Base-by-base conservation (phyloP, 768 basidiomycete species). In the Suillus subaureus region DNA sequence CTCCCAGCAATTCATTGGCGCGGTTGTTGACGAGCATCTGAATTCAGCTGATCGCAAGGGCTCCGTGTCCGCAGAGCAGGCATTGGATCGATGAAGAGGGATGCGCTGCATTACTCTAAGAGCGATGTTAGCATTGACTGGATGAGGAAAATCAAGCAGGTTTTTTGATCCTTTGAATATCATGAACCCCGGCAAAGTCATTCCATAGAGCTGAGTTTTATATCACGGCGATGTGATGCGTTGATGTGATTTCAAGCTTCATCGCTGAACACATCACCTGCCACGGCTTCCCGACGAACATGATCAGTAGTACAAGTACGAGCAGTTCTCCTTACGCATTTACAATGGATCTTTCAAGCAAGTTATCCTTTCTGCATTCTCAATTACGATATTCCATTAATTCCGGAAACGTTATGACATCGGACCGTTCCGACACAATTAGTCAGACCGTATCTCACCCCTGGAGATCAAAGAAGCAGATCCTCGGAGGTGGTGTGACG, bases 51-150 rank as follows among this genome's bases (percentile, higher is more conserved):
- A 86, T 1, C 85, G 92, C 73, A 85, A 88, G 61, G 97, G 97
- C 9, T 98, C 97, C 0, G 88, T 99, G 69, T 98, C 96, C 7
- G 97, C 97, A 2, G 97, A 99, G 74, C 97, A 99, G 97, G 97
- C 6, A 89, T 99, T 62, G 96, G 97, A n/a, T 85, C 90, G 0
- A 94, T 94, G 92, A 99, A 99, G 81, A 91, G 92, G 0, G 88
- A 91, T 64, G 93, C 94, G 18, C 86, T 99, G 26, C 84, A 84
- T 45, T 99, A 97, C 78, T 94, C 94, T 7, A 97, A 98, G 79
- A 84, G 80, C 66, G 80, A 83, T 9, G 84, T 87, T 28, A 93
- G 91, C 73, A 91, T 98, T 69, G 90, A 86, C 58, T 81, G 89
- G 82, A 99, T 99, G 97, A 91, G 85, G 79, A 89, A 84, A 77